These are phyloP conservation scores for Trametes gibbosa DNA, from an alignment of 768 basidiomycete species.

Conservation along the genomic window DNA sequence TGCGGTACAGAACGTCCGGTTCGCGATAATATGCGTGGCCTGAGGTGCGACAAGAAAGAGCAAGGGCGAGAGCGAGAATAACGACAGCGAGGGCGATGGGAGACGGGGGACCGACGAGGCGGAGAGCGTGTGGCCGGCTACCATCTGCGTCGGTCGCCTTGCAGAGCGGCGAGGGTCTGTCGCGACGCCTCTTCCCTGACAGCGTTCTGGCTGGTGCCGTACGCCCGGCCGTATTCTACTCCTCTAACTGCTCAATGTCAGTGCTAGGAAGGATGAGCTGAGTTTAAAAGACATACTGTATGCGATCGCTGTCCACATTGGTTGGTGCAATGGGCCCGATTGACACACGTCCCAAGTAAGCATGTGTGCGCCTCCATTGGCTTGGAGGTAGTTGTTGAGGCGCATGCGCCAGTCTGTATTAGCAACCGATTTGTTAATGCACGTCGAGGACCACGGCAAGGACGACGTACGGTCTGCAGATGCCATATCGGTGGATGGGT, in stretches of 20 bases:
- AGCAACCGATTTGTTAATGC: neutral
- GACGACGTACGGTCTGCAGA: slow-evolving; percentile 20
- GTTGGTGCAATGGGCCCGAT: slow-evolving; percentile 26
- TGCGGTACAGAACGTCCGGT: neutral
- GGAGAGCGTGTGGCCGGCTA: slow-evolving; percentile 4
- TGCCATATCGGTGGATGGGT: slow-evolving; percentile 4
- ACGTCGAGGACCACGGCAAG: neutral
- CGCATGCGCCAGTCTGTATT: slow-evolving; percentile 30
- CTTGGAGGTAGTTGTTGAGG: slow-evolving; percentile 33
- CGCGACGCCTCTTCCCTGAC: slow-evolving; percentile 30
- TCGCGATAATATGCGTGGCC: neutral
- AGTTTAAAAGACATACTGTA: slow-evolving; percentile 22
- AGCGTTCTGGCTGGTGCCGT: slow-evolving; percentile 18
- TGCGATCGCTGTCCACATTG: slow-evolving; percentile 28
- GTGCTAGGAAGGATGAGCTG: neutral
- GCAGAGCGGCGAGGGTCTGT: slow-evolving; percentile 22
- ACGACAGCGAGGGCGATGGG: slow-evolving; percentile 1
- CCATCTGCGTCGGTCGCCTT: slow-evolving; percentile 20
- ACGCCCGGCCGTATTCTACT: slow-evolving; percentile 25
- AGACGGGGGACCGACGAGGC: neutral
- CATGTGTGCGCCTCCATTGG: slow-evolving; percentile 22
- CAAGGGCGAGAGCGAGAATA: neutral
- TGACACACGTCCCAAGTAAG: slow-evolving; percentile 27
- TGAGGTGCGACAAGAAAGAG: neutral
- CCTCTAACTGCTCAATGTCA: slow-evolving; percentile 22